Evolutionary conservation across 1,284 basidiomycete genomes (phyloP).

Genomic region (Thecaphora frezii): DNA sequence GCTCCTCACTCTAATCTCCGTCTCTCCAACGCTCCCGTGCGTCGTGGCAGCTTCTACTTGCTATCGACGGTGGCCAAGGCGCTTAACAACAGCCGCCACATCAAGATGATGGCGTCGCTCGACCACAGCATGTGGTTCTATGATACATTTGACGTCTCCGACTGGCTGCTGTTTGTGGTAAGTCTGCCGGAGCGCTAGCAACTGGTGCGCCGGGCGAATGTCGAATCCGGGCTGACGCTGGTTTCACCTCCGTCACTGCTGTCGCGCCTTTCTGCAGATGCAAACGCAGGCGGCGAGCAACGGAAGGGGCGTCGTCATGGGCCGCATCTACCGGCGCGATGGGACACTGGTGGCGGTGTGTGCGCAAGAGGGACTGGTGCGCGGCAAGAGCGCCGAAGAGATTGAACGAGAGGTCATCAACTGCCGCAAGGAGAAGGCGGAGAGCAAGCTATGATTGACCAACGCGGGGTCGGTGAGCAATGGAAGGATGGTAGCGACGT

Average conservation of each 20-base stretch:
- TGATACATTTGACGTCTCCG: constrained; percentile 45
- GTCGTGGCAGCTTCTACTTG: constrained; percentile 34
- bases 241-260: constrained; percentile 2
- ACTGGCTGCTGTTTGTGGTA: constrained; percentile 54
- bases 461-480: no score
- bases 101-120: constrained; percentile 56
- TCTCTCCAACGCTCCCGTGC: no score
- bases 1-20: no score
- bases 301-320: constrained; percentile 50
- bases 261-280: constrained; percentile 19
- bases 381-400: constrained; percentile 12
- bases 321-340: constrained; percentile 48
- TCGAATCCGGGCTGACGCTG: background rate
- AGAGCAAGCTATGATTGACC: constrained; percentile 27
- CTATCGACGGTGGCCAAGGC: constrained; percentile 51
- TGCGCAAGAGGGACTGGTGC: constrained; percentile 41
- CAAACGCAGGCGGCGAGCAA: constrained; percentile 53
- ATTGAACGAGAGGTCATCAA: background rate
- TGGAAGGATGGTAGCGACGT: no score
- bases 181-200: constrained; percentile 6
- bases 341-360: constrained; percentile 52
- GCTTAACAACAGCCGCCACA: constrained; percentile 24
- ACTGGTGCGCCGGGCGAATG: no score
- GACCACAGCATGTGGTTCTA: constrained; percentile 59
- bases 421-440: background rate